A percentile compares a stretch with the other conserved stretches of the same genome.
Evolutionary conservation across 75 land plant genomes (phyloP).

Genomic region (Pseudotsuga menziesii): DNA sequence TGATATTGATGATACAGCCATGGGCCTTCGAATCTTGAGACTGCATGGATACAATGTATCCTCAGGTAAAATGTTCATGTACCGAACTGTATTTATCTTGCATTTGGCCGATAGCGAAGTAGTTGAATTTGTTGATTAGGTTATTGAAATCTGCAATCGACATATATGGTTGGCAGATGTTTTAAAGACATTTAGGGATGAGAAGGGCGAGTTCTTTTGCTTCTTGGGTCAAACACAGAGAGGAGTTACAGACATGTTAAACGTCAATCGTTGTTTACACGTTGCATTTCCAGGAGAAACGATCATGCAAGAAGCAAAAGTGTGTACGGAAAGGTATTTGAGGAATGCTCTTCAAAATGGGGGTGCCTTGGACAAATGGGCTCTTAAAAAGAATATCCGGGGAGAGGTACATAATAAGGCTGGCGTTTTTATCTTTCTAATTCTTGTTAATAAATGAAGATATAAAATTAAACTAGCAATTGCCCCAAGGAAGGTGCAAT

Average conservation of each 20-base stretch:
- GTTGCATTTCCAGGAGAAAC: slow-evolving; percentile 24
- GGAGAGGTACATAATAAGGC: slow-evolving; percentile 16
- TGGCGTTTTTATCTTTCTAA: not conserved
- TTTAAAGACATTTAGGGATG: slow-evolving; percentile 14
- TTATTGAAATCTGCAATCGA: not conserved
- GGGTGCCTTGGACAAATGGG: slow-evolving; percentile 21
- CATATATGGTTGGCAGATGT: slow-evolving; percentile 11
- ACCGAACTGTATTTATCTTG: not conserved
- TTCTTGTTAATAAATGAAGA: no score
- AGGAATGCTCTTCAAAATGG: slow-evolving; percentile 5
- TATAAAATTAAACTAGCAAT: no score
- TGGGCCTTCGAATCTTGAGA: slow-evolving; percentile 23
- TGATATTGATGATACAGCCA: slow-evolving; percentile 30
- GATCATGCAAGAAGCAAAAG: slow-evolving; percentile 20
- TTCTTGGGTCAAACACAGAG: slow-evolving; percentile 23
- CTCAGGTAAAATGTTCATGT: slow-evolving; percentile 13
- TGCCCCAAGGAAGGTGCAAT: no score
- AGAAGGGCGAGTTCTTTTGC: slow-evolving; percentile 23
- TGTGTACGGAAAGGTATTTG: slow-evolving; percentile 12
- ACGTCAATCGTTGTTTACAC: slow-evolving; percentile 20
- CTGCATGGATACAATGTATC: slow-evolving; percentile 25
- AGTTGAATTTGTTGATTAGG: not conserved
- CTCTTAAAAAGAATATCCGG: slow-evolving; percentile 15
- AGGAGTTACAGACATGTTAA: slow-evolving; percentile 27
- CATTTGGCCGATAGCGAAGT: not conserved